Evolutionary conservation across 768 basidiomycete genomes (phyloP).

Genomic region (Podaxis sp.): DNA sequence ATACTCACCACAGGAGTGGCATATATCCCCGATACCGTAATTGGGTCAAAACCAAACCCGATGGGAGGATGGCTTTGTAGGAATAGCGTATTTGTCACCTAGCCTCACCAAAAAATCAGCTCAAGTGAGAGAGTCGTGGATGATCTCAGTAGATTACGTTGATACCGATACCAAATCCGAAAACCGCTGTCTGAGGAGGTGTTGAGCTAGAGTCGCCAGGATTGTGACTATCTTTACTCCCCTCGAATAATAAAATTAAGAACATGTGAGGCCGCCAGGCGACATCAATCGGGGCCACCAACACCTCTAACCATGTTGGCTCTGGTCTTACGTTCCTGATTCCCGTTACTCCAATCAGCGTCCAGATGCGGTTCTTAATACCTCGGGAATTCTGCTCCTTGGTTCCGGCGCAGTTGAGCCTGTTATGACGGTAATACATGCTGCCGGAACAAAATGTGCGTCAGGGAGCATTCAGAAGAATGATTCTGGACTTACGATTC

Average conservation of each 20-base stretch:
- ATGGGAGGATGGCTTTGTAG: conserved; percentile 48
- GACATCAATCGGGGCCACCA: conserved; percentile 43
- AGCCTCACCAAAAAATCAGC: not conserved
- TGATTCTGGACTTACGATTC: conserved; percentile 47
- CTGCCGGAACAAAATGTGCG: conserved; percentile 22
- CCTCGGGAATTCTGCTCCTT: conserved; percentile 30
- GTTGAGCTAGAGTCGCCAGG: not conserved
- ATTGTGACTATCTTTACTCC: conserved; percentile 15
- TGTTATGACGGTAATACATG: conserved; percentile 49
- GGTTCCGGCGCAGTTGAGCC: conserved; percentile 30
- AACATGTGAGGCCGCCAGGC: conserved; percentile 65
- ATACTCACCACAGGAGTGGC: conserved; percentile 48
- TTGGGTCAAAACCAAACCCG: conserved; percentile 50
- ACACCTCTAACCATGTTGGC: conserved; percentile 44
- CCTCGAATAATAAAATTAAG: conserved; percentile 52
- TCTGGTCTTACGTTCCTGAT: conserved; percentile 49
- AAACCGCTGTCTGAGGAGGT: conserved; percentile 39
- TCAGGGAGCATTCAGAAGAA: not conserved
- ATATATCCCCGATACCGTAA: conserved; percentile 48
- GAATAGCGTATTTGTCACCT: conserved; percentile 68
- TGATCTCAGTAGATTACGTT: conserved; percentile 32
- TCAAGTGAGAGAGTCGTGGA: not conserved
- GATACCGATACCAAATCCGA: conserved; percentile 64
- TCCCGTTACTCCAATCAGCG: conserved; percentile 62
- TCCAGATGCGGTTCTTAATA: conserved; percentile 50